phyloP scores from a whole-genome alignment of 345 rosid species.

The Laguncularia racemosa region DNA sequence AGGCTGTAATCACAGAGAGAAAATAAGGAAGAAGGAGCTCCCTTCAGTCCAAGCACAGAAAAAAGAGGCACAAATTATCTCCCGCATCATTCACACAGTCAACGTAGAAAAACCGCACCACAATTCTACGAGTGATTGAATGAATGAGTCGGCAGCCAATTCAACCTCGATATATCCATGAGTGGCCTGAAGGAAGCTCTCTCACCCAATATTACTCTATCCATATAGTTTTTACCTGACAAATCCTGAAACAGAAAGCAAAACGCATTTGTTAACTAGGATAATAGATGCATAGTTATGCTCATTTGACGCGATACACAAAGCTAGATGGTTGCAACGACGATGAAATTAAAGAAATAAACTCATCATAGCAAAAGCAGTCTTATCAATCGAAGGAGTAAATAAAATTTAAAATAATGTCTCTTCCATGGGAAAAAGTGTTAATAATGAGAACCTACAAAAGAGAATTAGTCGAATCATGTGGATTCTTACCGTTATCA shows the following conservation, averaged over 20 bases:
- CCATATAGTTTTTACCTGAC: background rate
- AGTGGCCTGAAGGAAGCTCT: constrained; percentile 91
- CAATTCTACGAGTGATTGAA: constrained; percentile 48
- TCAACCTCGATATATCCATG: constrained; percentile 55
- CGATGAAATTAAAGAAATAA: too few relatives aligned
- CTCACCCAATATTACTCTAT: constrained; percentile 23
- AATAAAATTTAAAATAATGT: too few relatives aligned
- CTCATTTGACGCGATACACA: too few relatives aligned
- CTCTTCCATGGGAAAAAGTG: too few relatives aligned
- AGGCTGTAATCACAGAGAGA: background rate
- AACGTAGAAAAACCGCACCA: constrained; percentile 22
- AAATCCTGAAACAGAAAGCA: background rate
- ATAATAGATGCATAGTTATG: background rate
- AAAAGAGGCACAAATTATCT: constrained; percentile 58
- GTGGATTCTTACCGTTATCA: too few relatives aligned
- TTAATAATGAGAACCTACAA: too few relatives aligned
- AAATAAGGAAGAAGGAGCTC: constrained; percentile 69
- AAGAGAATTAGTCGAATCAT: too few relatives aligned
- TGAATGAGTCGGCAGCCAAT: constrained; percentile 98
- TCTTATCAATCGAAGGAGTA: too few relatives aligned
- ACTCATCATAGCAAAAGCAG: too few relatives aligned
- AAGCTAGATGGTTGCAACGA: too few relatives aligned
- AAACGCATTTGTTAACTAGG: background rate
- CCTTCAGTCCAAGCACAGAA: constrained; percentile 99
- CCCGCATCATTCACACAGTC: constrained; percentile 99